Evolutionary conservation across 2,329 filamentous ascomycete species (phyloP), one percentile per base, ranked within the genome.

Genomic region (Exophiala viscosa): DNA sequence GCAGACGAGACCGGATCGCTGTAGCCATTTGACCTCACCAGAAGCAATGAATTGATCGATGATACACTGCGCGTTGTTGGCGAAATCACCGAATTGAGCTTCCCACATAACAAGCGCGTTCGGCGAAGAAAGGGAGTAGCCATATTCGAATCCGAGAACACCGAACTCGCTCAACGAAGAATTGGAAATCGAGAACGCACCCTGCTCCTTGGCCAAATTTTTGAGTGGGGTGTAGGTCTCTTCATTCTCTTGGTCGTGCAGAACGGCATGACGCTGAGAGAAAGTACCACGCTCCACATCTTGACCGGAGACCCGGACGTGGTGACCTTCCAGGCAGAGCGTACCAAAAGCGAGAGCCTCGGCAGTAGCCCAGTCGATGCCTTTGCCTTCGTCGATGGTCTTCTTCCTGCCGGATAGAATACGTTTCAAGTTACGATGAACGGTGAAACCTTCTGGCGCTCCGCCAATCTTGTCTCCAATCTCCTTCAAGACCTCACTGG

Each of bases 241-340:
- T 76, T 99, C 93, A 48, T 77, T 95, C 73, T 95, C 90, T 76
- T 99, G 93, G 76, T 99, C 93, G 73, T 99, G 93, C 71, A 99
- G 86, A 57, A 99, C 92, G 57, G 92, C 85, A 73, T 99, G 93
- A 66, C 93, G 88, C 77, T 99, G 93, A 41, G 93, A 97, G 79
- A 99, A 99, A 56, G 93, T 99, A 76, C 93, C 93, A 82, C 93
- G 90, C 81, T 99, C 93, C 58, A 99, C 93, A 77, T 99, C 93
- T 78, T 99, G 93, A 63, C 93, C 93, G 57, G 93, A 97, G 36
- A 99, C 88, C 73, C 93, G 90, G 65, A 99, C 91, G 70, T 99
- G 93, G 74, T 96, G 90, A 49, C 93, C 93, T 74, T 99, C 93
- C 52, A 84, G 83, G 62, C 92, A 91, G 36, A 99, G 82, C 39